Conservation (phyloP, 768 basidiomycete genomes). For the Boletus reticuloceps region DNA sequence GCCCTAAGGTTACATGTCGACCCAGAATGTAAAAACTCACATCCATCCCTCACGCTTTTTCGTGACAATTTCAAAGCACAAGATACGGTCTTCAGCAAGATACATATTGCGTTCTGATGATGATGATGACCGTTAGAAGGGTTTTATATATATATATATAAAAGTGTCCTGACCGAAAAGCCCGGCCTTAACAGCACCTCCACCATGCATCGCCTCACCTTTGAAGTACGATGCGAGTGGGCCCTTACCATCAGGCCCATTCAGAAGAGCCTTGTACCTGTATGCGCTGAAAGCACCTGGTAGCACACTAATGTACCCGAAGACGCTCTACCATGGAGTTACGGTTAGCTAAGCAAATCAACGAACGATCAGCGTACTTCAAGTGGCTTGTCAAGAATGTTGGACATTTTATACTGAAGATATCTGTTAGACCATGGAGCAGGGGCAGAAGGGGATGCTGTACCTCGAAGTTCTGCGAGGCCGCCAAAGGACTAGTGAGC, state of each 20-base stretch:
- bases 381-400: conserved; percentile 93
- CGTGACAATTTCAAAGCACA: conserved; percentile 92
- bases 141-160: too few relatives aligned
- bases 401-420: conserved; percentile 86
- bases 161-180: conserved; percentile 49
- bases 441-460: neutral
- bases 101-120: conserved; percentile 81
- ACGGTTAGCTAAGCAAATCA: neutral
- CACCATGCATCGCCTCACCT: conserved; percentile 84
- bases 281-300: conserved; percentile 94
- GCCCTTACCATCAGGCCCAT: conserved; percentile 84
- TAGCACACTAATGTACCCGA: conserved; percentile 83
- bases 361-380: conserved; percentile 54
- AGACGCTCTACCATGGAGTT: conserved; percentile 54
- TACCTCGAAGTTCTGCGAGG: conserved; percentile 94
- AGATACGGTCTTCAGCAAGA: conserved; percentile 85
- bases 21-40: conserved; percentile 40
- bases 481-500: conserved; percentile 74
- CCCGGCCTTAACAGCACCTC: conserved; percentile 55
- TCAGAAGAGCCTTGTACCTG: conserved; percentile 82
- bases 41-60: conserved; percentile 83
- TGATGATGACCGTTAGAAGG: neutral
- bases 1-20: neutral
- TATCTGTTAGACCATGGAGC: neutral
- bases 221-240: conserved; percentile 93